These are phyloP conservation scores for Chytriomyces sp. DNA, from an alignment of 192 early-diverging fungal species.

Conservation along the genomic window DNA sequence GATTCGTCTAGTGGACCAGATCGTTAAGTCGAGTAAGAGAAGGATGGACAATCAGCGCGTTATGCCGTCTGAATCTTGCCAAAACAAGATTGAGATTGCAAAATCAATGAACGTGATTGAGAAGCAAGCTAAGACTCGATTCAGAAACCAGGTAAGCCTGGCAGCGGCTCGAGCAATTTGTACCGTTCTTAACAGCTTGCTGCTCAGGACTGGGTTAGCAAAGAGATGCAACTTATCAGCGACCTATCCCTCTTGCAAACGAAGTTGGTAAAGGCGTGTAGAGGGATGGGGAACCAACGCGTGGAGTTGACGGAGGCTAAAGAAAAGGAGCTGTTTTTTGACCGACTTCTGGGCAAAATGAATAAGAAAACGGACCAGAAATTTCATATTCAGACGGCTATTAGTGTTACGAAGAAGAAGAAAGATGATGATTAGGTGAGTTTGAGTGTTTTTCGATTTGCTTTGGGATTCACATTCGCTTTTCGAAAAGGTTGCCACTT, in stretches of 20 bases:
- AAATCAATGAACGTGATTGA: conserved; percentile 27
- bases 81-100: conserved; percentile 35
- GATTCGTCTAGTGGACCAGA: conserved; percentile 40
- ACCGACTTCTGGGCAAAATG: conserved; percentile 10
- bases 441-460: no score
- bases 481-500: no score
- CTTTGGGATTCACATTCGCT: no score
- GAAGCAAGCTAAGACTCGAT: conserved; percentile 36
- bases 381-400: conserved; percentile 17
- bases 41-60: conserved; percentile 44
- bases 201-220: conserved; percentile 31
- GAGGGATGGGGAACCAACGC: conserved; percentile 19
- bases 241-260: conserved; percentile 26
- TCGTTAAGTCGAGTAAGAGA: conserved; percentile 34
- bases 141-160: conserved; percentile 31
- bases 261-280: conserved; percentile 13
- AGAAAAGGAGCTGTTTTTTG: conserved; percentile 20
- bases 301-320: conserved; percentile 21
- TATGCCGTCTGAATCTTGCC: conserved; percentile 14
- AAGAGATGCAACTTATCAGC: conserved; percentile 33
- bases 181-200: not conserved
- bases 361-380: not conserved
- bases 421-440: conserved; percentile 25
- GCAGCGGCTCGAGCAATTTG: not conserved
- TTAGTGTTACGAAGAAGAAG: conserved; percentile 20